phyloP scores from a whole-genome alignment of 495 filamentous ascomycete genomes.

The Aeminium ludgeri region DNA sequence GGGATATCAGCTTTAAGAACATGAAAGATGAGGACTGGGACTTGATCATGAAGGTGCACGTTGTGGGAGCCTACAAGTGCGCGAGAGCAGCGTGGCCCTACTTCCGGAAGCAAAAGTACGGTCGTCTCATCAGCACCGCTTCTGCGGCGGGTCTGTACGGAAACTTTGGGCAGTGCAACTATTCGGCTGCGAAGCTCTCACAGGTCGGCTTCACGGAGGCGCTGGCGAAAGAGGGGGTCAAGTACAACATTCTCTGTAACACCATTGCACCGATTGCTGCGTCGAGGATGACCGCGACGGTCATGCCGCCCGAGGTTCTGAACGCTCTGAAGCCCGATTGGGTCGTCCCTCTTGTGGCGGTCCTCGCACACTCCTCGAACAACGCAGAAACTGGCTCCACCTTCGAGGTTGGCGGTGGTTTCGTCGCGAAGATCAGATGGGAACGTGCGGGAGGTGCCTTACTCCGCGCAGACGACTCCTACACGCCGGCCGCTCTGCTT shows the following conservation, averaged over 20 bases:
- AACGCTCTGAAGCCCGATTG: constrained; percentile 83
- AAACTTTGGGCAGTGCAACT: constrained; percentile 91
- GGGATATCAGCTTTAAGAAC: constrained; percentile 96
- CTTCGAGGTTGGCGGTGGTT: constrained; percentile 87
- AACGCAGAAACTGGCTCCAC: constrained; percentile 69
- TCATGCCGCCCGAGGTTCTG: constrained; percentile 92
- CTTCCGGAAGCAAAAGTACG: constrained; percentile 97
- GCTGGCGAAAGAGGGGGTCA: constrained; percentile 88
- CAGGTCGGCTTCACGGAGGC: constrained; percentile 98
- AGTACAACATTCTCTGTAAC: constrained; percentile 96
- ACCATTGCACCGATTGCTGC: constrained; percentile 94
- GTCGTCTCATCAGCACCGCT: constrained; percentile 86
- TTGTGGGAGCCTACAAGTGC: constrained; percentile 93
- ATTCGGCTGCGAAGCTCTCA: constrained; percentile 87
- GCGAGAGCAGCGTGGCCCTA: constrained; percentile 92
- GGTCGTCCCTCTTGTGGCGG: constrained; percentile 87
- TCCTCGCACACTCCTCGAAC: constrained; percentile 79
- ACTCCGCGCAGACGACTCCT: constrained; percentile 71
- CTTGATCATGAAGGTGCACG: constrained; percentile 79
- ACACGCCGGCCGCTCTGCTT: constrained; percentile 77
- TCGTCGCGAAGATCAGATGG: constrained; percentile 88
- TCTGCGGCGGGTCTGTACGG: constrained; percentile 93
- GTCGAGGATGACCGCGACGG: constrained; percentile 88
- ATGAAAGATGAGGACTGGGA: constrained; percentile 98
- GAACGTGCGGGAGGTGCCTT: constrained; percentile 84